phyloP scores from a whole-genome alignment of 768 basidiomycete species.

The Russula sp. region DNA sequence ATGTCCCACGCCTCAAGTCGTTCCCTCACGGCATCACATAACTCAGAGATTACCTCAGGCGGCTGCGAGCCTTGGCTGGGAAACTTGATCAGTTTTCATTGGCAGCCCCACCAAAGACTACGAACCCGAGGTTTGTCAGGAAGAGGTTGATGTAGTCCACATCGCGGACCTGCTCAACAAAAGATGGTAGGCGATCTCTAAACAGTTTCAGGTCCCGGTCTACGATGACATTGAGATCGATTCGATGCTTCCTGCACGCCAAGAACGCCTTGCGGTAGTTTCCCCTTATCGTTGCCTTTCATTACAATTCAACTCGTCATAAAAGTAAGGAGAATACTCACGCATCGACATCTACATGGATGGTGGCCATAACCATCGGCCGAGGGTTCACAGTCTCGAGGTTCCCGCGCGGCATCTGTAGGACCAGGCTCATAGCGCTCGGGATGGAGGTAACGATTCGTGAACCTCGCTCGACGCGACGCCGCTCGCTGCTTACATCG shows the following conservation, averaged over 20 bases:
- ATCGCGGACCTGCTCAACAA: conserved; percentile 82
- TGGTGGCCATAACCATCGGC: conserved; percentile 82
- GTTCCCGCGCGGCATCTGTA: conserved; percentile 98
- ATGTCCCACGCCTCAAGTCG: conserved; percentile 69
- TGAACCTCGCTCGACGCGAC: conserved; percentile 86
- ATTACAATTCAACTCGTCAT: neutral
- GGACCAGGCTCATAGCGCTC: conserved; percentile 79
- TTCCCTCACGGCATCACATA: conserved; percentile 72
- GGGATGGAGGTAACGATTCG: conserved; percentile 85
- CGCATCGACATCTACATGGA: conserved; percentile 70
- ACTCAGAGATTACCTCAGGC: conserved; percentile 51
- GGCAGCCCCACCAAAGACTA: neutral
- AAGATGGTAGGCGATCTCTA: conserved; percentile 50
- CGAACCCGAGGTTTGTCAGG: conserved; percentile 76
- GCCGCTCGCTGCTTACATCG: conserved; percentile 49
- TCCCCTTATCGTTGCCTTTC: conserved; percentile 39
- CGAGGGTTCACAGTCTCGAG: conserved; percentile 93
- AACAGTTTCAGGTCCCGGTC: conserved; percentile 72
- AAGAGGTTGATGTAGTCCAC: conserved; percentile 93
- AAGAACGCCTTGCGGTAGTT: conserved; percentile 84
- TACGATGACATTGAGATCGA: conserved; percentile 86
- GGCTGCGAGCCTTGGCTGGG: conserved; percentile 56
- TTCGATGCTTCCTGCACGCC: conserved; percentile 87
- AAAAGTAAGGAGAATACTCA: conserved; percentile 34
- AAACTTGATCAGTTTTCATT: conserved; percentile 5